Evolutionary conservation across 192 early-diverging fungal genomes (phyloP), one percentile per base, ranked within the genome.

Genomic region (Spizellomyces punctatus): DNA sequence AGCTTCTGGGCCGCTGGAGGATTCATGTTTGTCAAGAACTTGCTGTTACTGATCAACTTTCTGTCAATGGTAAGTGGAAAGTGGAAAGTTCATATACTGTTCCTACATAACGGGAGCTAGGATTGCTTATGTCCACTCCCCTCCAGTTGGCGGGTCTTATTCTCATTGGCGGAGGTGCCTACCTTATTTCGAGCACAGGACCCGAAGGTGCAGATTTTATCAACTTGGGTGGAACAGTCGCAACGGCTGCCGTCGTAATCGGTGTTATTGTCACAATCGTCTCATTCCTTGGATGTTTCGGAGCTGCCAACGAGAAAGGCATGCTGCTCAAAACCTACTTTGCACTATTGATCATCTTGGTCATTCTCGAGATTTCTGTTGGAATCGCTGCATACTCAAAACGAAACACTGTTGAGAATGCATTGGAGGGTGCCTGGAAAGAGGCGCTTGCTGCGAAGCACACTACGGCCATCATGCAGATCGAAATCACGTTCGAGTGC

Each of bases 391-490:
- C 83, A 16, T 87, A 87, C 56, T 66, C 77, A 17, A 83, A 87
- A 57, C 67, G 74, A 27, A 77, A 80, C 66, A 71, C 45, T 10
- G 79, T 97, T 57, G 79, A 83, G 17, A 85, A 89, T 41, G 82
- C 94, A 21, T 70, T 95, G 41, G 81, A 88, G 9, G 87, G 88
- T 73, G 76, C 85, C 19, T 97, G 95, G 95, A 89, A 90, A 68
- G 85, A 86, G 67, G 78, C 76, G n/a, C 66, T 68, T 43, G 64
- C 58, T 44, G 44, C 46, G 9, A 19, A 58, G 6, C 43, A 55
- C 61, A 71, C 67, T 5, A 75, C 55, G 41, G 44, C 73, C 6
- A 17, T 78, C 36, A 42, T 77, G 36, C n/a, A 46, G 41, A 49
- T 78, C 14, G 66, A 66, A 59, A 41, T 58, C 57, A 50, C 58